Evolutionary conservation across 345 rosid species (phyloP).

Genomic region (Acer negundo): DNA sequence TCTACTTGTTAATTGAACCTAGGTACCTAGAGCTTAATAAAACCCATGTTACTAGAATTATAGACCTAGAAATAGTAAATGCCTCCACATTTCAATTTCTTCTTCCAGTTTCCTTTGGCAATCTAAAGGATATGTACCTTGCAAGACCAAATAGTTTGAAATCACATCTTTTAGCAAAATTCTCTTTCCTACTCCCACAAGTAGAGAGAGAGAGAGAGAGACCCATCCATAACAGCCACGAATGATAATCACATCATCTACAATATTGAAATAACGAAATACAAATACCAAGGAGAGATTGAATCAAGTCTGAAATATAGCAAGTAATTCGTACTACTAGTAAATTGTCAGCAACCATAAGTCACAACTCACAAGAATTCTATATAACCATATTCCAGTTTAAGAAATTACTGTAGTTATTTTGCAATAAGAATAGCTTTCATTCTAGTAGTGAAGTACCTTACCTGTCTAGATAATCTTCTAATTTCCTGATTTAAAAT

Average conservation of each 20-base stretch:
- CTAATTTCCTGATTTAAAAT: constrained; percentile 94
- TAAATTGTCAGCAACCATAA: neutral
- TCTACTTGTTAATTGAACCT: too few relatives aligned
- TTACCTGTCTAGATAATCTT: constrained; percentile 85
- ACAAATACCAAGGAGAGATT: neutral
- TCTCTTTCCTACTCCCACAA: too few relatives aligned
- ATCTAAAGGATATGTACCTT: too few relatives aligned
- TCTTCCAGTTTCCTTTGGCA: too few relatives aligned
- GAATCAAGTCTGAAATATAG: neutral
- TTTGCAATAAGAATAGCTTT: neutral
- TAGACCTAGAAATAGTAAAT: too few relatives aligned
- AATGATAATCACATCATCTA: neutral
- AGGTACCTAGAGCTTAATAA: too few relatives aligned
- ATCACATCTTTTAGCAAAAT: too few relatives aligned
- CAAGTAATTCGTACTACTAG: neutral
- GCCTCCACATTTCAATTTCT: too few relatives aligned
- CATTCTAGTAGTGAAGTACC: neutral
- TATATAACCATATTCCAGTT: neutral
- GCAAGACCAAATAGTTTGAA: neutral
- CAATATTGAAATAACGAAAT: neutral
- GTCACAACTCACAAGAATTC: neutral
- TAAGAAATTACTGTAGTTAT: neutral
- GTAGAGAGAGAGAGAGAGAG: too few relatives aligned
- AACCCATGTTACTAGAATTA: too few relatives aligned
- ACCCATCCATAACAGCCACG: too few relatives aligned